phyloP scores from a whole-genome alignment of 2,329 filamentous ascomycete genomes.

The Metarhizium sp. region DNA sequence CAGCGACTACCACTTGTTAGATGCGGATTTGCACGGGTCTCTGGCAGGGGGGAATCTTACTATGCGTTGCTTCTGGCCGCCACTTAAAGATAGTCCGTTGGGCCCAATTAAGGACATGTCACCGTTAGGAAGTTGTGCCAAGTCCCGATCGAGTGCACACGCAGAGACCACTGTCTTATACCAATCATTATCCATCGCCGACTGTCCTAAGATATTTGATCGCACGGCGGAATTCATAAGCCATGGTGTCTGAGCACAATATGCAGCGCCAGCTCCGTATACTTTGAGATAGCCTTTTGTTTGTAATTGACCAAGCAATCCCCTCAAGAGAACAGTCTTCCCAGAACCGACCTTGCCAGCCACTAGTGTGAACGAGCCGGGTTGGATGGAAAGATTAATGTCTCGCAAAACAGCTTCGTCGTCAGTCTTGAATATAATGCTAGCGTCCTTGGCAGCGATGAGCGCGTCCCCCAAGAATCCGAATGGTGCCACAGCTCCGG shows the following conservation, averaged over 20 bases:
- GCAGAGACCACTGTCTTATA: constrained; percentile 7
- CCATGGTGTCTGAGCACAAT: constrained; percentile 12
- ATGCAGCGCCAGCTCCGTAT: constrained; percentile 3
- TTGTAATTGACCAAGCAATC: constrained; percentile 9
- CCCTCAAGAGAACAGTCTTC: constrained; percentile 9
- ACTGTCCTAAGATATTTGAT: constrained; percentile 9
- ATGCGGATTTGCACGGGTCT: background rate
- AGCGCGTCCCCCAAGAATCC: too few relatives aligned
- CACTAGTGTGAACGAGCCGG: constrained; percentile 7
- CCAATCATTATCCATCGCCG: constrained; percentile 7
- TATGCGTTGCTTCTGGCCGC: background rate
- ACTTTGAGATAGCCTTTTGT: background rate
- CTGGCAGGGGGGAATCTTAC: background rate
- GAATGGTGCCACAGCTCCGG: too few relatives aligned
- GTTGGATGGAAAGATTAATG: constrained; percentile 1
- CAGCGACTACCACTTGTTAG: background rate
- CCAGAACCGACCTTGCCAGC: constrained; percentile 13
- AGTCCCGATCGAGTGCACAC: constrained; percentile 8
- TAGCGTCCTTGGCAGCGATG: background rate
- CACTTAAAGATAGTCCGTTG: background rate
- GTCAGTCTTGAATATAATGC: background rate
- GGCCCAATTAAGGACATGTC: constrained; percentile 1
- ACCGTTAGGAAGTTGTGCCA: constrained; percentile 7
- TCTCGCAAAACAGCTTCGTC: background rate
- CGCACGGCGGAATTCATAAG: constrained; percentile 8